Conservation (phyloP, 1,139 yeast genomes). For the Geotrichum fermentans region DNA sequence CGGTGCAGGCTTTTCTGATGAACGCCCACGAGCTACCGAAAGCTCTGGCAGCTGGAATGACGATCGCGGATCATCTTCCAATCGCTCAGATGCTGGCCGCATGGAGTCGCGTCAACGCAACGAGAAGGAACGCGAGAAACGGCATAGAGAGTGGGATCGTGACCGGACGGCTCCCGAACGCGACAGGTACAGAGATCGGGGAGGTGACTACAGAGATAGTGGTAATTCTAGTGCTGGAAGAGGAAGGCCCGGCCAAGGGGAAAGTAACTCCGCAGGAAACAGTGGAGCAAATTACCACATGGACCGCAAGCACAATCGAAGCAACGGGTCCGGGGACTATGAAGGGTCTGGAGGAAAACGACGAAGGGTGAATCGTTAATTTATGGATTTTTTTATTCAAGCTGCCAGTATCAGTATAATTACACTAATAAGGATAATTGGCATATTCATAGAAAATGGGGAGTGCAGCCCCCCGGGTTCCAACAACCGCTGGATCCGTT, state of each 20-base stretch:
- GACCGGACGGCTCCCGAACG: conserved; percentile 18
- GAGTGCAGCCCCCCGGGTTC: too few species aligned
- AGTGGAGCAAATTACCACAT: conserved; percentile 8
- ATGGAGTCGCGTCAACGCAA: conserved; percentile 17
- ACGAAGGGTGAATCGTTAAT: conserved; percentile 16
- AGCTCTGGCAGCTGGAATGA: conserved; percentile 1
- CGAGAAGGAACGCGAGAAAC: conserved; percentile 18
- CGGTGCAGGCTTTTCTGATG: not conserved
- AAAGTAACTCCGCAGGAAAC: conserved; percentile 10
- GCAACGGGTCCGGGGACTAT: conserved; percentile 15
- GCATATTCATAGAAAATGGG: too few species aligned
- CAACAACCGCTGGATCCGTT: too few species aligned
- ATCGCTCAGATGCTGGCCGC: conserved; percentile 12
- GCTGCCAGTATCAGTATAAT: too few species aligned
- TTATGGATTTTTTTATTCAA: too few species aligned
- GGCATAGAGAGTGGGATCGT: conserved; percentile 24
- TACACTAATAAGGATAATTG: too few species aligned
- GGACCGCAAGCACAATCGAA: conserved; percentile 9
- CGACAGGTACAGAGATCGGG: conserved; percentile 15
- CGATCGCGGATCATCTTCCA: not conserved
- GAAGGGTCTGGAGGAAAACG: conserved; percentile 12
- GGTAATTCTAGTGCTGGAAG: conserved; percentile 1
- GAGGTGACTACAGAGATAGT: conserved; percentile 11
- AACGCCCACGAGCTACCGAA: conserved; percentile 2
- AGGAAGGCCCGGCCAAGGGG: not conserved